Base-by-base conservation (phyloP, 805 yeast genomes). In the Soucietia sequanensis region DNA sequence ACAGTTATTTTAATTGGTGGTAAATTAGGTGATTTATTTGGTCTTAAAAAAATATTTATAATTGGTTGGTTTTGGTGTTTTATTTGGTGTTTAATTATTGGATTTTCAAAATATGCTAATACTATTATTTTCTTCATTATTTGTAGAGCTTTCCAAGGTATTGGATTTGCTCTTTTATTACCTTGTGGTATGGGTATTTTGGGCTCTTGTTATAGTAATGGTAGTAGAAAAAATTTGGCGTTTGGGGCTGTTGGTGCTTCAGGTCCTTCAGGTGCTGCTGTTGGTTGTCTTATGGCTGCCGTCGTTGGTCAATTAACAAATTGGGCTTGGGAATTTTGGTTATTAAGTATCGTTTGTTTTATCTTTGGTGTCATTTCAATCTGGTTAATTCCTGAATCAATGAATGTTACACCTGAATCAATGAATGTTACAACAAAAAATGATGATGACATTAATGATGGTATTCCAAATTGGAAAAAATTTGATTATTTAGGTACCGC, bases 1-100 rank as follows among this genome's bases (percentile, higher is more conserved):
- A 81, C 91, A 0, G 78, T 84, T 42, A 83, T 84, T 33, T 55
- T 84, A 23, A 63, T 80, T 4, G 72, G 83, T 23, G 93, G 93
- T 6, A 68, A 80, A 32, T 50, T 82, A 30, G 93, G 95, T 22
- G 95, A 84, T 48, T 62, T 83, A 9, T 77, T 75, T 45, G 93
- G 93, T 0, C 63, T 81, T 34, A 79, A 77, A 38, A 60, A 53
- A 26, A 56, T 77, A n/a, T 65, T 80, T 35, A 27, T 78, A 0
- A 46, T 65, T 4, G 88, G 91, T 1, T 78, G 79, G 56, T 31
- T 56, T 5, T 73, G 84, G 77, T 57, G 72, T 2, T 47, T 70
- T 0, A 21, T 82, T 0, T 80, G 88, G 83, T 62, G 80, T 1
- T 43, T 82, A 31, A 56, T 84, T 13, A 69, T 76, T 3, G 91